Conservation (phyloP, 2,329 filamentous ascomycete genomes). For the Claviceps citrina region DNA sequence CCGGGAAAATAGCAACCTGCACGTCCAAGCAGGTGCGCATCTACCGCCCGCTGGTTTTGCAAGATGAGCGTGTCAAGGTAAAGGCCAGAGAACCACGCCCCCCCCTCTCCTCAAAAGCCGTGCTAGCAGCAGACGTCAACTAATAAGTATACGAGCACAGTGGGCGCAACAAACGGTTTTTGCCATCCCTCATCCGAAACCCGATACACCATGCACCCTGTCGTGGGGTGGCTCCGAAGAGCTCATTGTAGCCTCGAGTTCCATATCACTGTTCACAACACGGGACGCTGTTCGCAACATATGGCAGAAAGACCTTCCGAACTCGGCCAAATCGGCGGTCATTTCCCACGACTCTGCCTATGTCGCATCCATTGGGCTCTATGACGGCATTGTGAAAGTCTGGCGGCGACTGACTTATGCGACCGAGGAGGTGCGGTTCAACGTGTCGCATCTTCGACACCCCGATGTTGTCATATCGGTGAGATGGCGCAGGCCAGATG, state of each 20-base stretch:
- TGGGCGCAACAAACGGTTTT: conserved; percentile 52
- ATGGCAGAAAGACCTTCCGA: conserved; percentile 65
- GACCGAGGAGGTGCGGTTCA: conserved; percentile 69
- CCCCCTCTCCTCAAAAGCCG: neutral
- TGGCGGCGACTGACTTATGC: conserved; percentile 83
- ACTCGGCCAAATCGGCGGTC: conserved; percentile 53
- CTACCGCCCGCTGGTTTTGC: conserved; percentile 59
- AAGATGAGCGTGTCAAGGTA: conserved; percentile 61
- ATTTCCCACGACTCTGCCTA: conserved; percentile 80
- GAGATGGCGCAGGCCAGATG: conserved; percentile 69
- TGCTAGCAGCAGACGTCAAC: conserved; percentile 1
- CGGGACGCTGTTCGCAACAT: conserved; percentile 35
- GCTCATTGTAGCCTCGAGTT: conserved; percentile 59
- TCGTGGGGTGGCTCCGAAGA: conserved; percentile 85
- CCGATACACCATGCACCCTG: conserved; percentile 31
- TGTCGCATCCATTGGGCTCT: conserved; percentile 63
- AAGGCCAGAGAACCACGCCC: no score
- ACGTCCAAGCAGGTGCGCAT: conserved; percentile 53
- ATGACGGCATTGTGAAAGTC: conserved; percentile 77
- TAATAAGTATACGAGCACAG: conserved; percentile 22
- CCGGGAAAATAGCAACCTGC: conserved; percentile 72
- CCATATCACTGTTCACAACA: conserved; percentile 52
- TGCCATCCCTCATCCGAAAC: conserved; percentile 20
- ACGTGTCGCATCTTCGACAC: conserved; percentile 81
- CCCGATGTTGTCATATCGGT: conserved; percentile 64